These are phyloP conservation scores for Kazachstania sp. DNA, from an alignment of 1,139 yeast species.

Conservation along the genomic window DNA sequence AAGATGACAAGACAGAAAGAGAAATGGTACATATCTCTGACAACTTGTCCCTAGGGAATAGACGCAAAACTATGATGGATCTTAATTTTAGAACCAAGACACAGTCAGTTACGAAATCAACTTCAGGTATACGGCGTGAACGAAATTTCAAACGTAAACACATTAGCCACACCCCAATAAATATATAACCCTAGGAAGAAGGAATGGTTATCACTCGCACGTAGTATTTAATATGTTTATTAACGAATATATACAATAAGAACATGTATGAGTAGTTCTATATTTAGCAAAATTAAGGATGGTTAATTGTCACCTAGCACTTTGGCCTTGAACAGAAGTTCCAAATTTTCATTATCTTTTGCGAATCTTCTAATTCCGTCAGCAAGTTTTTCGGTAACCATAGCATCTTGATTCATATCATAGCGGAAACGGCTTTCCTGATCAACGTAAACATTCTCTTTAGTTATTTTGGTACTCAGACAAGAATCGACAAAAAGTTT, in stretches of 20 bases:
- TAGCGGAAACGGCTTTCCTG: constrained; percentile 88
- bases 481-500: constrained; percentile 50
- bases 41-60: too few relatives aligned
- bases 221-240: too few relatives aligned
- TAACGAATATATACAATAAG: too few relatives aligned
- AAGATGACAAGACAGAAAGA: background rate
- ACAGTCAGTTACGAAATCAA: too few relatives aligned
- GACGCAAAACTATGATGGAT: too few relatives aligned
- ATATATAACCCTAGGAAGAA: background rate
- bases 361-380: constrained; percentile 97
- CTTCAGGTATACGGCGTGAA: too few relatives aligned
- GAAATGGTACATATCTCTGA: too few relatives aligned
- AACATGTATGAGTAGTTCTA: too few relatives aligned
- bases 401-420: constrained; percentile 86
- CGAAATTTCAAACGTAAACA: background rate
- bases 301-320: background rate
- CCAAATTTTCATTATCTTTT: constrained; percentile 76
- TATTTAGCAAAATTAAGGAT: background rate
- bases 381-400: constrained; percentile 95
- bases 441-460: constrained; percentile 70
- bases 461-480: constrained; percentile 36
- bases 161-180: background rate
- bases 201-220: background rate
- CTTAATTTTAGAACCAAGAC: too few relatives aligned
- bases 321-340: background rate